Base-by-base conservation (phyloP, 331 rosid species). In the Spiraea crenata region DNA sequence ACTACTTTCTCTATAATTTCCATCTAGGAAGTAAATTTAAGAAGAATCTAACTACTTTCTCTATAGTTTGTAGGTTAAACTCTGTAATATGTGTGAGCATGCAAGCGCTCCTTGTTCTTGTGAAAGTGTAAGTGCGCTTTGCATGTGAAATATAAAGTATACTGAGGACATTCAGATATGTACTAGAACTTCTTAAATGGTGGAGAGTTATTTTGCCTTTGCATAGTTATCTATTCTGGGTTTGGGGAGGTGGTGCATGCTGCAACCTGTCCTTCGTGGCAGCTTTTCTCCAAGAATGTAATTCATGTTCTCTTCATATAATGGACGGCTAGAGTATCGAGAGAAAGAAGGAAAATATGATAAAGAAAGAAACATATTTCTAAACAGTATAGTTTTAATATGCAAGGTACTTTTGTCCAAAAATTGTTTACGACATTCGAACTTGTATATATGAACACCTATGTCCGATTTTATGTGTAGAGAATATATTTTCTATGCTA, bases 391-490 rank as follows among this genome's bases (percentile, higher is more conserved):
- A 7, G 66, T 61, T 42, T n/a, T 61, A 61, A 39, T n/a, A 59
- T 15, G 46, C 38, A 9, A 9, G 34, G 34, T 39, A n/a, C n/a
- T 16, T 61, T 11, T 61, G 15, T 9, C 25, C 47, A 16, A 61
- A 10, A 49, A 48, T 16, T 61, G 48, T 16, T 60, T 61, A 61
- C 7, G 15, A 59, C 46, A 7, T 16, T n/a, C 31, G 4, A 8
- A 61, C 66, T 61, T 61, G 3, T n/a, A 52, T 17, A n/a, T 38
- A 61, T 38, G 19, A 61, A n/a, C 39, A 9, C 48, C n/a, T 48
- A 38, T 40, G 39, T 40, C 65, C 47, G 39, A 3, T 61, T 61
- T 61, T n/a, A 61, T 61, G 40, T n/a, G 16, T 40, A 61, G 66
- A 19, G 17, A 4, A n/a, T 17, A 40, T 11, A 16, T n/a, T 40